Conservation (phyloP, 106 monocot genomes). For the Acanthochlamys bracteata region DNA sequence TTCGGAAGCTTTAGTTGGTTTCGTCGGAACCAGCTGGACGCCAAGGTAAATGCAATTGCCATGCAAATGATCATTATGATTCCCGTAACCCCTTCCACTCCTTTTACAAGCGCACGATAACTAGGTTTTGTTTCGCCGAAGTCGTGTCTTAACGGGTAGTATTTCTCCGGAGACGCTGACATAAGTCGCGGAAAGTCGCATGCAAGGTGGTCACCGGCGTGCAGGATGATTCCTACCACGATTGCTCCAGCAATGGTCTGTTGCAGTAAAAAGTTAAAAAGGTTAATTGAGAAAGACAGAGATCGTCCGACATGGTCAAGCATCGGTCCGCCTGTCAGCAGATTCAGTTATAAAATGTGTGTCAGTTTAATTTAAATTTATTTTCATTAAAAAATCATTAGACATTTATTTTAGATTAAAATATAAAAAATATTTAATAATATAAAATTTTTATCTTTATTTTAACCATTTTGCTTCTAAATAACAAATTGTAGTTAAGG, state of each 20-base stretch:
- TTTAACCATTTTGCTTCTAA: not conserved
- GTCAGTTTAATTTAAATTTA: no score
- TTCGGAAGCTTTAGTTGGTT: slow-evolving; percentile 65
- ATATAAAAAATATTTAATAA: no score
- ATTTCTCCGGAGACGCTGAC: slow-evolving; percentile 19
- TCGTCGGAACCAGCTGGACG: slow-evolving; percentile 79
- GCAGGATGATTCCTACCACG: slow-evolving; percentile 82
- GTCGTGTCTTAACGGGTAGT: slow-evolving; percentile 20
- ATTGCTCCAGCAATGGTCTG: slow-evolving; percentile 86
- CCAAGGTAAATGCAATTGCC: slow-evolving; percentile 67
- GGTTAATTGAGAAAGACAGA: no score
- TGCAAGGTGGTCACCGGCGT: slow-evolving; percentile 69
- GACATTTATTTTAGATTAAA: no score
- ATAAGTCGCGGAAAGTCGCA: slow-evolving; percentile 80
- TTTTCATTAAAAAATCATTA: no score
- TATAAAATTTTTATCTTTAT: no score
- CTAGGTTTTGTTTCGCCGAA: slow-evolving; percentile 65
- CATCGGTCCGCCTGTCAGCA: no score
- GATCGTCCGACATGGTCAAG: no score
- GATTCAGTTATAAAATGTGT: no score
- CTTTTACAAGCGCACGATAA: slow-evolving; percentile 37
- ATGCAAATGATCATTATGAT: slow-evolving; percentile 69
- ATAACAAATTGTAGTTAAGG: not conserved
- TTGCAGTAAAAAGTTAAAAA: no score
- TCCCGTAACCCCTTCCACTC: slow-evolving; percentile 68